Evolutionary conservation across 495 filamentous ascomycete genomes (phyloP).

Genomic region (Tuber aestivum): DNA sequence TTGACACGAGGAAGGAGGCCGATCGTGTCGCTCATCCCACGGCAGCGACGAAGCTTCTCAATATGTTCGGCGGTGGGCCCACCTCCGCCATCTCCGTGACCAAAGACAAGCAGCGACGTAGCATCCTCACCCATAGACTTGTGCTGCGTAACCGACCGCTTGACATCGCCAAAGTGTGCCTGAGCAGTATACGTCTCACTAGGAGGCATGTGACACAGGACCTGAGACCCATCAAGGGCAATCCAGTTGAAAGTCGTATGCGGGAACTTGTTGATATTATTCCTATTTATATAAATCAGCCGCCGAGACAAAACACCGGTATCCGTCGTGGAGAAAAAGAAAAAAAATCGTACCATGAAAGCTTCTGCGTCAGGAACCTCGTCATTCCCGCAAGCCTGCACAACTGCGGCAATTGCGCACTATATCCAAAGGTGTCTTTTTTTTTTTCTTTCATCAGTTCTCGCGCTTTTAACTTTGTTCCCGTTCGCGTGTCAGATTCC

Average conservation of each 20-base stretch:
- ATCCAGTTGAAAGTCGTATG: slow-evolving; percentile 99
- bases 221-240: slow-evolving; percentile 85
- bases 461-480: background rate
- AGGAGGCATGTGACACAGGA: slow-evolving; percentile 94
- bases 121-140: slow-evolving; percentile 89
- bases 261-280: slow-evolving; percentile 98
- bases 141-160: slow-evolving; percentile 81
- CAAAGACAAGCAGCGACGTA: slow-evolving; percentile 84
- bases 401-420: slow-evolving; percentile 85
- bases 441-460: background rate
- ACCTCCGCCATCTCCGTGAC: slow-evolving; percentile 92
- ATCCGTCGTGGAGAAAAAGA: background rate
- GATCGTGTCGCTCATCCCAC: slow-evolving; percentile 82
- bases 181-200: slow-evolving; percentile 79
- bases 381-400: slow-evolving; percentile 89
- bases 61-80: slow-evolving; percentile 90
- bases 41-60: slow-evolving; percentile 91
- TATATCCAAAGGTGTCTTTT: slow-evolving; percentile 89
- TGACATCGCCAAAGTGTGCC: slow-evolving; percentile 93
- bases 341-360: slow-evolving; percentile 55
- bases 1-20: slow-evolving; percentile 79
- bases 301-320: slow-evolving; percentile 36
- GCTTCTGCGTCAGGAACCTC: slow-evolving; percentile 94
- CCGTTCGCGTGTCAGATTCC: background rate
- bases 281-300: slow-evolving; percentile 47